phyloP scores from a whole-genome alignment of 1,139 yeast species.

The Candida labiduridarum region DNA sequence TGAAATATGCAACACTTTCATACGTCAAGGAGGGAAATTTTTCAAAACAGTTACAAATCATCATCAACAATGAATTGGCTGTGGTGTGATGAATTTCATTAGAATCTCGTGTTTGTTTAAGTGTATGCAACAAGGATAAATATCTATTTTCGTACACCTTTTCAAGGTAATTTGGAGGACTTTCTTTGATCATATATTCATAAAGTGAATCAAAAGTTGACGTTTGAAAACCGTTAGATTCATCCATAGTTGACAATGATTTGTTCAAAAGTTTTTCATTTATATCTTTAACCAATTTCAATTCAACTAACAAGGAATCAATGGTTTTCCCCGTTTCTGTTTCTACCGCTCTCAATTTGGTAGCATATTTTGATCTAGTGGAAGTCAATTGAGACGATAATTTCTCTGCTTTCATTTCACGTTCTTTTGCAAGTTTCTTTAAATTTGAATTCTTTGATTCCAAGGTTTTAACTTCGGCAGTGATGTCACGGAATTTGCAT shows the following conservation, averaged over 20 bases:
- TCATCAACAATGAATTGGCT: constrained; percentile 4
- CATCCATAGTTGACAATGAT: neutral
- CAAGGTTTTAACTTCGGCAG: neutral
- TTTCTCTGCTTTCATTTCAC: constrained; percentile 6
- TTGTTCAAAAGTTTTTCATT: constrained; percentile 9
- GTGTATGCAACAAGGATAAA: constrained; percentile 2
- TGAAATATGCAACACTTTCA: constrained; percentile 9
- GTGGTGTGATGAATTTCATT: constrained; percentile 9
- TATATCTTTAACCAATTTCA: constrained; percentile 9
- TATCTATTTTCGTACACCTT: constrained; percentile 13
- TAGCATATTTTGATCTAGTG: constrained; percentile 9
- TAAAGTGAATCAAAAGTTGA: constrained; percentile 1
- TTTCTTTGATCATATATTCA: neutral
- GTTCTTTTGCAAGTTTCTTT: constrained; percentile 8
- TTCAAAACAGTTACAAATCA: constrained; percentile 7
- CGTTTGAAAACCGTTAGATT: constrained; percentile 3
- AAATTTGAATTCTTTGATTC: constrained; percentile 8
- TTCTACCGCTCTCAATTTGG: constrained; percentile 8
- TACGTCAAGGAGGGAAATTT: constrained; percentile 3
- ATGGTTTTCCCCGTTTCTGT: constrained; percentile 8
- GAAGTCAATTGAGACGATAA: constrained; percentile 10
- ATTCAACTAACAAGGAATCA: constrained; percentile 10
- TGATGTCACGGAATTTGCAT: neutral
- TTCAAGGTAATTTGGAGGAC: constrained; percentile 6
- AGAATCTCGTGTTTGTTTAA: constrained; percentile 11